Percentiles rank a stretch among this genome's conserved stretches.
These are phyloP conservation scores for Chalciporus sp. DNA, from an alignment of 1,284 basidiomycete species.

Conservation along the genomic window DNA sequence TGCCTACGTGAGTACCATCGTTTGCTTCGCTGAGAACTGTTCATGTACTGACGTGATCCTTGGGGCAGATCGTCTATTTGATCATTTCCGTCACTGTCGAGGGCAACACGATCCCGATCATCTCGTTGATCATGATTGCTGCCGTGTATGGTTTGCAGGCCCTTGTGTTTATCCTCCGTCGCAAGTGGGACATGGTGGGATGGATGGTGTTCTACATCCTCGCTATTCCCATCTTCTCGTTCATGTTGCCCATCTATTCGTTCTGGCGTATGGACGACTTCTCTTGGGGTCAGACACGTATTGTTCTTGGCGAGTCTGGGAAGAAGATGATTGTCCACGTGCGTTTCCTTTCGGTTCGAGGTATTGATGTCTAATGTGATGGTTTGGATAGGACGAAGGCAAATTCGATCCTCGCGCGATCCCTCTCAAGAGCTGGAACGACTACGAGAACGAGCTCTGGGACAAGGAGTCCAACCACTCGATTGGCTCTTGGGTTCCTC, in stretches of 20 bases:
- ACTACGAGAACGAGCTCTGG: constrained; percentile 98
- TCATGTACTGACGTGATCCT: constrained; percentile 8
- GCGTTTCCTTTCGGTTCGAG: constrained; percentile 34
- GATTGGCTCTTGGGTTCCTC: constrained; percentile 83
- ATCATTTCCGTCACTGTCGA: constrained; percentile 74
- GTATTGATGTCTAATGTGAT: constrained; percentile 12
- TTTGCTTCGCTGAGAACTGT: not conserved
- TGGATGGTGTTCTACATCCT: constrained; percentile 98
- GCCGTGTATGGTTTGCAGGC: constrained; percentile 94
- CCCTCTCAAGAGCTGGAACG: constrained; percentile 95
- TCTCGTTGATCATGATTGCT: constrained; percentile 90
- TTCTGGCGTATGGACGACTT: constrained; percentile 99
- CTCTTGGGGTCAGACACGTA: constrained; percentile 95
- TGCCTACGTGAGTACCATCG: constrained; percentile 73
- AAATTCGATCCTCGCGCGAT: constrained; percentile 93
- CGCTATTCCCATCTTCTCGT: constrained; percentile 89
- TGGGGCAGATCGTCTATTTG: constrained; percentile 78
- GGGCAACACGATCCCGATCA: constrained; percentile 66
- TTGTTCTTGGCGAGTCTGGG: constrained; percentile 92
- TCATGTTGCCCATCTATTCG: constrained; percentile 93
- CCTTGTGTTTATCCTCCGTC: constrained; percentile 81
- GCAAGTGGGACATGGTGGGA: constrained; percentile 95
- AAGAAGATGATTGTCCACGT: constrained; percentile 96
- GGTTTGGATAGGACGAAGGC: constrained; percentile 79
- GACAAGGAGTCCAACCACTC: constrained; percentile 94